Base-by-base conservation (phyloP, 768 basidiomycete genomes). In the Tylopilus rubrobrunneus region DNA sequence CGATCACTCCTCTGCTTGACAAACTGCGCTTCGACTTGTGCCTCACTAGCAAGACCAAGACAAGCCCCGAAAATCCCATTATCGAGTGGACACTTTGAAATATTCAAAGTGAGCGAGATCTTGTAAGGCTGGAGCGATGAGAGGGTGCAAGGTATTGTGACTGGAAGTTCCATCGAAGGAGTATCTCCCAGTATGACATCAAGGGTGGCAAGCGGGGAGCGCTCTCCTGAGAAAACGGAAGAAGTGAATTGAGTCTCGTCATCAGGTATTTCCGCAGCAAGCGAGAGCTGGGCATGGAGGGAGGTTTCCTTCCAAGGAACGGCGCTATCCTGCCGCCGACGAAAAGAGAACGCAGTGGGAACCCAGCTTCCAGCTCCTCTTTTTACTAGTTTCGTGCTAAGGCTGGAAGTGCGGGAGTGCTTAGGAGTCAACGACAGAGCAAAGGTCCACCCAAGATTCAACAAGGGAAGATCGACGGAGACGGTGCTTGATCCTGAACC, bases 361-460 rank as follows among this genome's bases (percentile, higher is more conserved):
- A 7, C 37, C 52, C 19, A 19, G 19, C 19, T 19, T 19, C 19
- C 19, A 19, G 19, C 19, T 19, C 19, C 19, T 19, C 19, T 19
- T 19, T 19, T 19, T 19, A 19, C 19, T 19, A 19, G 19, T 19
- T 19, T 19, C 19, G 19, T 19, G 19, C 19, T 19, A 19, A 19
- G 19, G 19, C 19, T 19, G 19, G 19, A 19, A 19, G 19, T 19
- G 19, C 19, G 19, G 19, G 19, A 19, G 19, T 19, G 33, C 11
- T 34, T 11, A 34, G 33, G 51, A 10, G 49, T 36, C 53, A 65
- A 36, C 10, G 49, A 52, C 17, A 64, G 33, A 17, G 50, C 1
- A 40, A 64, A 64, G 17, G 55, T 40, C 63, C 57, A 66, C 17
- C 64, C 61, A 10, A 52, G 36, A 27, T 5, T 42, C 8, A 21